Evolutionary conservation across 257 asterid species (phyloP), one percentile per base, ranked within the genome.

Genomic region (Fraxinus americana): DNA sequence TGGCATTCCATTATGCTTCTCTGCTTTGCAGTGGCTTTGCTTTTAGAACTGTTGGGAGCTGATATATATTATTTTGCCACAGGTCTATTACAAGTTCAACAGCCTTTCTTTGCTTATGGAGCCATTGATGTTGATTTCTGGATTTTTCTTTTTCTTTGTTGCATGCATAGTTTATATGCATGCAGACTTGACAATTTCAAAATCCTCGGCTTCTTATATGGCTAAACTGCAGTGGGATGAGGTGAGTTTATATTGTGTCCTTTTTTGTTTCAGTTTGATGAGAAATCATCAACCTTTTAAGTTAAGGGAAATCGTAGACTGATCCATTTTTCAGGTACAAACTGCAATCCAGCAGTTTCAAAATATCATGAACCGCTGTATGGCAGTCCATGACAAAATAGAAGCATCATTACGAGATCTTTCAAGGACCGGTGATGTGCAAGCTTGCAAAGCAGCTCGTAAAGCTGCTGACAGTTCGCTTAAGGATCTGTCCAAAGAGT

Each of bases 171-270:
- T 86, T 59, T 95, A 95, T 81, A 81, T 82, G 52, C 98, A 80
- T 74, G 96, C 93, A 78, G 99, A 95, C 92, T 83, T 95, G 87
- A 95, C 98, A 71, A 95, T 95, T 83, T 95, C 99, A 7, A 95
- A 93, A 83, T 89, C 97, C 7, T 93, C 98, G 32, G 81, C 97
- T 75, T 90, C 99, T 77, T 91, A 93, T 83, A 78, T 93, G 48
- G 97, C 99, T 69, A 93, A 91, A 82, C 92, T 91, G 82, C 99
- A 95, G 77, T 93, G 99, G 98, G 98, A 95, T 77, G 99, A 93
- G 98, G 99, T 91, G 82, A 41, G 77, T 72, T 3, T 25, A 43
- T 73, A 57, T 71, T 41, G 50, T 38, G 4, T 78, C 74, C 78
- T 73, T 70, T 17, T 25, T 78, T 75, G 69, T 63, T 19, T 61